These are phyloP conservation scores for Fusarium albosuccineum DNA, from an alignment of 2,329 filamentous ascomycete species.

Conservation along the genomic window DNA sequence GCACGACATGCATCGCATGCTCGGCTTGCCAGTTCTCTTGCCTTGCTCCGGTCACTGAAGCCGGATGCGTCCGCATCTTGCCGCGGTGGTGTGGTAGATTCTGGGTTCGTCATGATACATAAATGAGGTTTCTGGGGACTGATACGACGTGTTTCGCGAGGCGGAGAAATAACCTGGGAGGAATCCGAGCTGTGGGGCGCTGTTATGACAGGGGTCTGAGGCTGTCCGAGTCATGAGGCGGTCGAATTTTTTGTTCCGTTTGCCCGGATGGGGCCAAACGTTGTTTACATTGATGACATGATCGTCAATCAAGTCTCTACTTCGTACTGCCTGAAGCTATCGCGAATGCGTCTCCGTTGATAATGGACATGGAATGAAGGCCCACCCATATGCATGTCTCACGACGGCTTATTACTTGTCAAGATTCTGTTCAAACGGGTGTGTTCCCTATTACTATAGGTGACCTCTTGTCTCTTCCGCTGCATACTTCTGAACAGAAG, in stretches of 20 bases:
- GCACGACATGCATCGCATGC: slow-evolving; percentile 45
- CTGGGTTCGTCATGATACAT: not conserved
- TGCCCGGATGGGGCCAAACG: slow-evolving; percentile 2
- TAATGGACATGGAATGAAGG: too few relatives aligned
- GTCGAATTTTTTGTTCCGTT: slow-evolving; percentile 2
- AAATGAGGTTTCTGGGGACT: not conserved
- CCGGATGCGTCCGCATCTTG: not conserved
- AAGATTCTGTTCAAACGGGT: too few relatives aligned
- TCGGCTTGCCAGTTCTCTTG: slow-evolving; percentile 35
- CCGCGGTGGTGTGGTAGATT: not conserved
- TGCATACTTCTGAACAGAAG: too few relatives aligned
- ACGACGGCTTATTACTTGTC: too few relatives aligned
- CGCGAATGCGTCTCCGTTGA: not conserved
- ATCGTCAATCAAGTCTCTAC: not conserved
- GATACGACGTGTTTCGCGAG: not conserved
- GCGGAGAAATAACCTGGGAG: slow-evolving; percentile 13
- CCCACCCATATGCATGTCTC: too few relatives aligned
- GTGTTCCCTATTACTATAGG: too few relatives aligned
- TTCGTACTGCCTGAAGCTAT: too few relatives aligned
- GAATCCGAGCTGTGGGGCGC: not conserved
- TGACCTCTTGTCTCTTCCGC: too few relatives aligned
- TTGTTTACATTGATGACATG: slow-evolving; percentile 1
- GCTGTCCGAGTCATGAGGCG: slow-evolving; percentile 4
- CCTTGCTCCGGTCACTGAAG: not conserved
- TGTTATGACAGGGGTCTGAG: not conserved